Percentiles rank a stretch among this genome's conserved stretches.
These are phyloP conservation scores for Actinomucor elegans DNA, from an alignment of 371 early-diverging fungal species.

Conservation along the genomic window DNA sequence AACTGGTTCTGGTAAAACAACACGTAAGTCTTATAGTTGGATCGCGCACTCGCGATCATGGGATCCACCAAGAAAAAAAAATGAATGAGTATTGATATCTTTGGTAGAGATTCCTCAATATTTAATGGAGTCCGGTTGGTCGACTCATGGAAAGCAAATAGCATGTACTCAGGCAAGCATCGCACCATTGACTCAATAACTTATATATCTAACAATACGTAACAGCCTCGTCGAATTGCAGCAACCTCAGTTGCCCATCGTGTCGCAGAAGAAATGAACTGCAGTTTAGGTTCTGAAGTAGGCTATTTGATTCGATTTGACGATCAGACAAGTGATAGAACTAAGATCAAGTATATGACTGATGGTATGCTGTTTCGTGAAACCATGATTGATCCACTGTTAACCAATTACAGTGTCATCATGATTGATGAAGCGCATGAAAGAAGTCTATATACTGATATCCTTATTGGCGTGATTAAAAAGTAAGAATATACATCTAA, in stretches of 20 bases:
- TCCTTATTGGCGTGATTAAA: slow-evolving; percentile 79
- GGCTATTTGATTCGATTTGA: slow-evolving; percentile 81
- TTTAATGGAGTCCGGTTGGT: slow-evolving; percentile 71
- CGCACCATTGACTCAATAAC: too few relatives aligned
- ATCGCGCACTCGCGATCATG: too few relatives aligned
- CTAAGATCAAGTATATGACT: slow-evolving; percentile 88
- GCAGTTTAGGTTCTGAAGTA: slow-evolving; percentile 67
- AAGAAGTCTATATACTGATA: slow-evolving; percentile 84
- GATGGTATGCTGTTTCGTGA: slow-evolving; percentile 90
- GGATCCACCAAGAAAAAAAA: background rate
- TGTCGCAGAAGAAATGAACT: slow-evolving; percentile 90
- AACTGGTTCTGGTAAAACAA: slow-evolving; percentile 74
- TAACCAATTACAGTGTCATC: slow-evolving; percentile 79
- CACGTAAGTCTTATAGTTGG: slow-evolving; percentile 51
- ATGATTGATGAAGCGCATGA: slow-evolving; percentile 97
- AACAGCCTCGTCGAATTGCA: slow-evolving; percentile 94
- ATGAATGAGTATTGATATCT: background rate
- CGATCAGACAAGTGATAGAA: slow-evolving; percentile 54
- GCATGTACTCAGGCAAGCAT: slow-evolving; percentile 71
- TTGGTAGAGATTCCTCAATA: slow-evolving; percentile 77
- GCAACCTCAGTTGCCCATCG: slow-evolving; percentile 96
- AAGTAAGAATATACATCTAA: too few relatives aligned
- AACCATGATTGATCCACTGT: slow-evolving; percentile 69
- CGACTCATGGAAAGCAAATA: slow-evolving; percentile 59
- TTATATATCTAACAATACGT: background rate